Evolutionary conservation across 83 land plant genomes (phyloP).

Genomic region (Thuja plicata): DNA sequence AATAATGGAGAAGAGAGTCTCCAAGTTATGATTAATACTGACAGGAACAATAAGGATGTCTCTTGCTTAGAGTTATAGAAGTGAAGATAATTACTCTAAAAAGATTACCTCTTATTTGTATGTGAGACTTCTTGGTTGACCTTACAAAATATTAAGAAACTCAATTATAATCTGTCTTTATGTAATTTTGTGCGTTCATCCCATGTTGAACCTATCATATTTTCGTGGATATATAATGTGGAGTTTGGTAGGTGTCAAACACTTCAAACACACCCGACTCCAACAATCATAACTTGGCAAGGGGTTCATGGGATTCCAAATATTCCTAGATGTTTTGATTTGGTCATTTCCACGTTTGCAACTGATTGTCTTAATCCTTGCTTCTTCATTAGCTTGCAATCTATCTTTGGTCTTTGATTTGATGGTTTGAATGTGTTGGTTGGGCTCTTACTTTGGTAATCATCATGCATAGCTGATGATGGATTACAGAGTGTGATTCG

Average conservation of each 20-base stretch:
- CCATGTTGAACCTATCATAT: background rate
- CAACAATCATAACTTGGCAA: background rate
- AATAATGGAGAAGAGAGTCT: no score
- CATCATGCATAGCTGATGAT: no score
- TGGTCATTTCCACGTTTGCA: background rate
- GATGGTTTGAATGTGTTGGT: no score
- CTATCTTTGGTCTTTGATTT: background rate
- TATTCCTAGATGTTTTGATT: background rate
- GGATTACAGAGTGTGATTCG: no score
- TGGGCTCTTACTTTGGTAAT: background rate
- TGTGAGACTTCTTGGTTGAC: no score
- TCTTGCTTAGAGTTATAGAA: no score
- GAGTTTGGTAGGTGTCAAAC: background rate
- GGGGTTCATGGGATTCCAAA: background rate
- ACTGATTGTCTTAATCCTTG: background rate
- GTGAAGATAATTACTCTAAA: no score
- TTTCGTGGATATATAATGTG: background rate
- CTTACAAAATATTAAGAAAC: no score
- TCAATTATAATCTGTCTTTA: background rate
- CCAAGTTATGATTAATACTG: no score
- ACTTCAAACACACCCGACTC: background rate
- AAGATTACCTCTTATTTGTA: no score
- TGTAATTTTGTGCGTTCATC: background rate
- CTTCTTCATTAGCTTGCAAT: background rate
- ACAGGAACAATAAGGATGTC: no score